Percentiles rank a stretch among this genome's conserved stretches.
Evolutionary conservation across 108 stramenopile genomes (phyloP).

Genomic region (Stephanodiscus minutulus): DNA sequence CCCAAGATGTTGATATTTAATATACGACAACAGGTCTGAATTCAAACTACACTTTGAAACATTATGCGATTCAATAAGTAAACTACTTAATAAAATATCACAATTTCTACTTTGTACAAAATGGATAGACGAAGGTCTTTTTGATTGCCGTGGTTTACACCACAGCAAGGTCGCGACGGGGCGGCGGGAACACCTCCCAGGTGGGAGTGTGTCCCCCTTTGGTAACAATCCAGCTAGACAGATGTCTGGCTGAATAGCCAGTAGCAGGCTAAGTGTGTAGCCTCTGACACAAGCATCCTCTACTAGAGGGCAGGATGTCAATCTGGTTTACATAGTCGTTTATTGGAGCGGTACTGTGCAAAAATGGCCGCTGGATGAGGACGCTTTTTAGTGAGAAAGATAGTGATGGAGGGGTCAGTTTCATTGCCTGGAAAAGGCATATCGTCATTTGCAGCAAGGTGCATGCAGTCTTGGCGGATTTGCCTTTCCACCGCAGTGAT

Average conservation of each 20-base stretch:
- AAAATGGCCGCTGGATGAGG: not conserved
- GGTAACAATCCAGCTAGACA: not conserved
- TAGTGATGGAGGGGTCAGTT: too few species aligned
- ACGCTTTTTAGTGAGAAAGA: not conserved
- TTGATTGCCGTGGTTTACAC: constrained; percentile 9
- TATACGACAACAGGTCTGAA: too few species aligned
- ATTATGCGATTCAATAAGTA: too few species aligned
- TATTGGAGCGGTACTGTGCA: not conserved
- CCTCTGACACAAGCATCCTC: not conserved
- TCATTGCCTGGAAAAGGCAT: too few species aligned
- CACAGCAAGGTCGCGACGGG: constrained; percentile 6
- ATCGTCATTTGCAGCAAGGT: too few species aligned
- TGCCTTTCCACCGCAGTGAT: not conserved
- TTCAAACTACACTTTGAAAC: too few species aligned
- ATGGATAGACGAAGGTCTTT: constrained; percentile 2
- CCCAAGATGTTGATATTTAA: too few species aligned
- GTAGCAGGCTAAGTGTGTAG: not conserved
- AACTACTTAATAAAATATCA: too few species aligned
- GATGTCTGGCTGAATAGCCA: not conserved
- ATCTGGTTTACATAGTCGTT: not conserved
- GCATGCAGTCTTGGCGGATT: not conserved
- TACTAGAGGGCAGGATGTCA: not conserved
- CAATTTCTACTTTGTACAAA: too few species aligned
- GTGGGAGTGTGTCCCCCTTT: not conserved
- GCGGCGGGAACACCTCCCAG: not conserved